Base-by-base conservation (phyloP, 192 early-diverging fungal genomes). In the Spinellus fusiger region DNA sequence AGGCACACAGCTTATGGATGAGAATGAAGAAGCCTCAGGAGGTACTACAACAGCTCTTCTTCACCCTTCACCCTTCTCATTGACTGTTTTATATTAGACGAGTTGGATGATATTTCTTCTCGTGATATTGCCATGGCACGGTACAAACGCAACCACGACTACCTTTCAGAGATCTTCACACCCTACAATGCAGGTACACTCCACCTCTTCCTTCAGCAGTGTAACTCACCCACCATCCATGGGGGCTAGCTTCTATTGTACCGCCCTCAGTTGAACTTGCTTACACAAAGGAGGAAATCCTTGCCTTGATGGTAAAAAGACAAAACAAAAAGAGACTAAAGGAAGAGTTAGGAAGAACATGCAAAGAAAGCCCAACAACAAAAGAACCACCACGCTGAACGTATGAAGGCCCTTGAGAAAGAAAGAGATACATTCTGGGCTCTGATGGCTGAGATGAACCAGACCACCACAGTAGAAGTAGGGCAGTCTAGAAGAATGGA, bases 141-240 rank as follows among this genome's bases (percentile, higher is more conserved):
- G 28, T 86, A 81, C 47, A 81, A 80, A 56, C 73, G 82, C 10
- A 82, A 84, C 28, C 84, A 86, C 29, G 84, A 86, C 31, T 86
- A 81, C 47, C 57, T 86, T 34, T 77, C 80, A 10, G 84, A 86
- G 33, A 80, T 86, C n/a, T 86, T 86, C 54, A 82, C 84, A 12
- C 80, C 82, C 0, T 80, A 80, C 62, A 75, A 73, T n/a, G 66
- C 71, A 25, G 73, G 81, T 83, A 76, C 60, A 73, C 33, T 31
- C 5, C 9, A 20, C 15, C 5, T 65, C 10, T 28, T 16, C 22
- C 10, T 12, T 27, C 40, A 52, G 20, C 2, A 50, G 8, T 31
- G 28, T 2, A 49, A 58, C n/a, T 28, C 10, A 25, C 44, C 26
- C 20, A 33, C 5, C 37, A 18, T 50, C 16, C 15, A 50, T 35